Conservation (phyloP, 225 moss, liverwort and hornwort genomes). For the Marchantia paleacea region DNA sequence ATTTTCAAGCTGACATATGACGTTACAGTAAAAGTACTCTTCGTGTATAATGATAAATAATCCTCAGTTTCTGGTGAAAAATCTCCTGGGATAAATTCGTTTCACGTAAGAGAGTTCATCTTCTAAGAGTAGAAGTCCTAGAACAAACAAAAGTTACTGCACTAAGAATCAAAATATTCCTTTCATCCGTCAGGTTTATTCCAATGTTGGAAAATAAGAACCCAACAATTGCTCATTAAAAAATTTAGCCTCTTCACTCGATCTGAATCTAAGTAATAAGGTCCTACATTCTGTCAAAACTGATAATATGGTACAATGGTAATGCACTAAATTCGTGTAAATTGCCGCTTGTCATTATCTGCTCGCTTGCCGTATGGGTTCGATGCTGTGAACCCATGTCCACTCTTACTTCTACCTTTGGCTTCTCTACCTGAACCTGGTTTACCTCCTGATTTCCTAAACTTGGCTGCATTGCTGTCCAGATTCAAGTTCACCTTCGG, state of each 20-base stretch:
- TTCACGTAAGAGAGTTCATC: too few species aligned
- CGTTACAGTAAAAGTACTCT: too few species aligned
- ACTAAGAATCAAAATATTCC: too few species aligned
- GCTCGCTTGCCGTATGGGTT: slow-evolving; percentile 87
- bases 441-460: slow-evolving; percentile 66
- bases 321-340: slow-evolving; percentile 53
- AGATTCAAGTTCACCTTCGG: slow-evolving; percentile 90
- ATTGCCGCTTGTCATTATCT: slow-evolving; percentile 67
- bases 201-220: background rate
- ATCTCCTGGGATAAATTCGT: too few species aligned
- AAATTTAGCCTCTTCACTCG: slow-evolving; percentile 6
- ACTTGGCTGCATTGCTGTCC: slow-evolving; percentile 92
- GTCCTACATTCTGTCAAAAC: slow-evolving; percentile 23
- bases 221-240: background rate
- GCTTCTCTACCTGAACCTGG: slow-evolving; percentile 32
- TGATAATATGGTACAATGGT: slow-evolving; percentile 22
- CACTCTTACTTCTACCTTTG: slow-evolving; percentile 51
- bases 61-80: too few species aligned
- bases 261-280: slow-evolving; percentile 5
- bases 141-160: too few species aligned
- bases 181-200: background rate
- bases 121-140: too few species aligned
- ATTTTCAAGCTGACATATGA: too few species aligned
- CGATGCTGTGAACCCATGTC: slow-evolving; percentile 77
- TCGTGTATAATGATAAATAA: too few species aligned